Conservation (phyloP, 2,329 filamentous ascomycete genomes). For the Lachnellula occidentalis region DNA sequence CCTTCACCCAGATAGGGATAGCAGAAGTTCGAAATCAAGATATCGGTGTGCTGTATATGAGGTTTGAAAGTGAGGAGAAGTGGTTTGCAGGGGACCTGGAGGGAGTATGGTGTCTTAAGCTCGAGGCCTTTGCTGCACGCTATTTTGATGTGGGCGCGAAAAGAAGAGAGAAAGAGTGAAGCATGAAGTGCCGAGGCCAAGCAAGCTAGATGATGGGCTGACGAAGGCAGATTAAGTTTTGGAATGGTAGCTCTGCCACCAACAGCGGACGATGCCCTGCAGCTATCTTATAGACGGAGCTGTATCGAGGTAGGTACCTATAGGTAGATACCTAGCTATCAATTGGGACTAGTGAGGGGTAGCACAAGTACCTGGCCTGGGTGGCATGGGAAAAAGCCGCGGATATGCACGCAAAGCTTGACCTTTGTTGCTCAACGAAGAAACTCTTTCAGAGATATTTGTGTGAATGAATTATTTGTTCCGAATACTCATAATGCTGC, state of each 20-base stretch:
- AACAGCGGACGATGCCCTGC: not conserved
- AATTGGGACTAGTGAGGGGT: constrained; percentile 10
- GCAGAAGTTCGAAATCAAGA: not conserved
- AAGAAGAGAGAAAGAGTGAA: not conserved
- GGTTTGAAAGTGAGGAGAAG: not conserved
- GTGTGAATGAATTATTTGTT: too few relatives aligned
- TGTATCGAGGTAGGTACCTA: not conserved
- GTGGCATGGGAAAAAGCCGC: not conserved
- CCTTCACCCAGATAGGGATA: not conserved
- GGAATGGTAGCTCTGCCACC: not conserved
- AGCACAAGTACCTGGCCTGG: not conserved
- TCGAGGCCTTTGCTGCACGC: constrained; percentile 1
- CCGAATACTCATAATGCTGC: too few relatives aligned
- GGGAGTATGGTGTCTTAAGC: not conserved
- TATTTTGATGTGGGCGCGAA: not conserved
- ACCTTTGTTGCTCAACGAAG: too few relatives aligned
- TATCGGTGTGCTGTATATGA: not conserved
- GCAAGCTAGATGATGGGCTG: not conserved
- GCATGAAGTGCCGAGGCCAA: not conserved
- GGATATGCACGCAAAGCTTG: too few relatives aligned
- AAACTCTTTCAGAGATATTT: too few relatives aligned
- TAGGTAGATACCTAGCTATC: not conserved
- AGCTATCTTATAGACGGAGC: not conserved
- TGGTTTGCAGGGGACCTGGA: not conserved
- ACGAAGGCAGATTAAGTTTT: not conserved